Evolutionary conservation across 2,329 filamentous ascomycete genomes (phyloP), one percentile per base, ranked within the genome.

Genomic region (Penicillium sp.): DNA sequence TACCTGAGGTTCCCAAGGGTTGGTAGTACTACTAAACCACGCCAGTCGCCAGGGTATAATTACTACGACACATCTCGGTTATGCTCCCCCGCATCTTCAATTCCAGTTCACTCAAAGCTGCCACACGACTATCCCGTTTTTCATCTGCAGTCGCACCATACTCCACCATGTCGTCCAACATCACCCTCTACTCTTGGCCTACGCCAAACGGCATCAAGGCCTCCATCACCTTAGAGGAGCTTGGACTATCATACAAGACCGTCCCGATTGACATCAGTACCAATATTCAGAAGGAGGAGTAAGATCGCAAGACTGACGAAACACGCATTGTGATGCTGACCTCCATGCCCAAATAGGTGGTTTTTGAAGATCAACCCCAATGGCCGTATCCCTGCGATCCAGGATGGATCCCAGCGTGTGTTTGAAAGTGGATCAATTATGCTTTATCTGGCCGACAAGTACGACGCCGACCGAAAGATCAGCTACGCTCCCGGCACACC

Each of bases 341-440:
- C 18, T 3, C 12, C 2, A 6, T 32, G 7, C n/a, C 24, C 1
- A 5, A 32, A 34, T 18, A 64, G 65, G 9, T 78, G 75, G 75
- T 80, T 73, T 59, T 55, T 78, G 36, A 69, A 74, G 37, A 76
- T 78, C 51, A 78, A 78, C 51, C 77, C 76, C n/a, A 79, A 78
- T 56, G 77, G 76, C 26, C 73, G 76, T 30, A 78, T 79, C 46
- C 77, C 76, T 15, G 77, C 75, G 15, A 67, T 79, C 36, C 65
- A 71, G 26, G 76, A 79, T 58, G 66, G 67, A 32, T 53, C 61
- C 1, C 56, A 71, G 60, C 65, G 69, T 2, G 65, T 79, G 29
- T 79, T 79, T 55, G 76, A 79, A 54, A 74, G 72, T 40, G 75
- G 73, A 6, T 68, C 74, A 1, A 74, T 80, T 40, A 71, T 79